Percentiles rank a stretch among this genome's conserved stretches.
These are phyloP conservation scores for Luffa aegyptiaca DNA, from an alignment of 306 rosid genomes.

Conservation along the genomic window DNA sequence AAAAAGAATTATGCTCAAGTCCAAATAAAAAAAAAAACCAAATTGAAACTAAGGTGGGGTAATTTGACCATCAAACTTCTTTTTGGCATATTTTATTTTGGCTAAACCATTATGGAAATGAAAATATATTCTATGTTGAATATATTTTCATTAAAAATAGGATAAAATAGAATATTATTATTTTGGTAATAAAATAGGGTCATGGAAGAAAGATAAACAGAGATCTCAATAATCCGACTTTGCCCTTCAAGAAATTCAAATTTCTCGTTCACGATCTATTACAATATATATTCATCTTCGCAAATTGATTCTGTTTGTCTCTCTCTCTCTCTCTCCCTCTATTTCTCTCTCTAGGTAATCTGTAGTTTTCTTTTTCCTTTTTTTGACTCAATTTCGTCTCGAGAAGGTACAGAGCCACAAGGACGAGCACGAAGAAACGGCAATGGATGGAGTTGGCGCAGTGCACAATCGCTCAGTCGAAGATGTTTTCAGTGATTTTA, in stretches of 20 bases:
- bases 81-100: neutral
- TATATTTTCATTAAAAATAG: no score
- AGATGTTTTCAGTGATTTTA: conserved; percentile 89
- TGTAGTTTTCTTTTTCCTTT: neutral
- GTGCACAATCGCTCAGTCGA: conserved; percentile 79
- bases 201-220: neutral
- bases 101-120: neutral
- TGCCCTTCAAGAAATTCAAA: conserved; percentile 3
- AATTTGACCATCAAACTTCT: neutral
- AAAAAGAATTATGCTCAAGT: no score
- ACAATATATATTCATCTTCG: neutral
- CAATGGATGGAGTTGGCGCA: conserved; percentile 48
- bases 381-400: neutral
- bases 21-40: neutral
- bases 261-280: neutral
- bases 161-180: neutral
- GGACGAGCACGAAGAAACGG: neutral
- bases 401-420: neutral
- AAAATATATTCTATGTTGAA: neutral
- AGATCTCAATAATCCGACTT: neutral
- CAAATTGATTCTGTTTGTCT: neutral
- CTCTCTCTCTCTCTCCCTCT: neutral
- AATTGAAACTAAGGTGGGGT: neutral
- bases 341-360: neutral
- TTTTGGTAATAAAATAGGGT: neutral